These are phyloP conservation scores for Ricinus communis DNA, from an alignment of 345 rosid genomes.

Conservation along the genomic window DNA sequence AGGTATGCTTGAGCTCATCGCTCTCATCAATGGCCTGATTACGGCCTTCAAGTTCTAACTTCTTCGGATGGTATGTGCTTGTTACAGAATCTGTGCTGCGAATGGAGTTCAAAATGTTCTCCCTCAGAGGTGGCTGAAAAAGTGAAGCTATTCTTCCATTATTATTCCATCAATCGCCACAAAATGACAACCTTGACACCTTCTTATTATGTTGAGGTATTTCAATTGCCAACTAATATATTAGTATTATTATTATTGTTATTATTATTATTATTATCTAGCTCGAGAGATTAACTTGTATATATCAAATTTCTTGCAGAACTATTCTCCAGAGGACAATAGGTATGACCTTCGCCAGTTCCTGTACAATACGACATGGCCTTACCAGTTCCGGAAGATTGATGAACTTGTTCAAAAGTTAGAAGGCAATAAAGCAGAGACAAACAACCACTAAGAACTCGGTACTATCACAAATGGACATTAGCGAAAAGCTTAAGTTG, in stretches of 20 bases:
- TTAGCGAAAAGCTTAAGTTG: too few relatives aligned
- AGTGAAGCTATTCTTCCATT: constrained; percentile 94
- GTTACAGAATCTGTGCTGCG: constrained; percentile 87
- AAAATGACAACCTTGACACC: constrained; percentile 96
- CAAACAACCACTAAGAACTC: too few relatives aligned
- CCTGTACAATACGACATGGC: constrained; percentile 83
- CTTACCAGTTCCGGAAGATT: constrained; percentile 86
- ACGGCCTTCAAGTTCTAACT: constrained; percentile 8
- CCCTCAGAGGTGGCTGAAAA: constrained; percentile 90
- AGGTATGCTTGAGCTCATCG: constrained; percentile 42
- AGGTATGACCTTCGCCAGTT: constrained; percentile 93
- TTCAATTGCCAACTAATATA: neutral
- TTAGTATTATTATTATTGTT: too few relatives aligned
- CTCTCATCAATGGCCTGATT: too few relatives aligned
- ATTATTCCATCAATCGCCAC: constrained; percentile 94
- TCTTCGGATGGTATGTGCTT: neutral
- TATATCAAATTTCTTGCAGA: constrained; percentile 40
- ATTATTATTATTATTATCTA: too few relatives aligned
- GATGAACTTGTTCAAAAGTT: constrained; percentile 72
- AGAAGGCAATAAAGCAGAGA: constrained; percentile 44
- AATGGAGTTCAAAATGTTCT: constrained; percentile 77
- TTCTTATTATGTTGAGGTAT: constrained; percentile 97
- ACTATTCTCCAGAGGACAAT: constrained; percentile 95
- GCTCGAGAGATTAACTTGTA: too few relatives aligned
- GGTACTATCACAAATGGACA: too few relatives aligned